Base-by-base conservation (phyloP, 768 basidiomycete genomes). In the Pisolithus orientalis region DNA sequence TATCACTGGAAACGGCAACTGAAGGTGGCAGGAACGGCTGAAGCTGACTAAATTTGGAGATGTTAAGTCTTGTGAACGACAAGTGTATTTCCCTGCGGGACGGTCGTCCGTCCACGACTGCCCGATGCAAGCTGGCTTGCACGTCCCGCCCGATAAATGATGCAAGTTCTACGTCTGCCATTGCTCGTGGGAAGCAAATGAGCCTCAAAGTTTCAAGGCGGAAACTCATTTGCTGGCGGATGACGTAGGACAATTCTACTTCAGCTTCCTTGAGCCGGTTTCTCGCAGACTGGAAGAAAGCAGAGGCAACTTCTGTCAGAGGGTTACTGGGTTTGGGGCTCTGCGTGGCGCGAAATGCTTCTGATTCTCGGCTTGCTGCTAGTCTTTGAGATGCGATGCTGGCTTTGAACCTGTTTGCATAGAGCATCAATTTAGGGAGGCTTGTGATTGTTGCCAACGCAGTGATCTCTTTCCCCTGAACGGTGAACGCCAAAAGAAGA, bases 291-390 rank as follows among this genome's bases (percentile, higher is more conserved):
- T 79, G 74, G 38, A 93, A 66, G 82, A 92, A 88, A 29, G 90
- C 87, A 56, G 87, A 82, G 1, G 91, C 90, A n/a, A 93, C 89
- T 11, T 86, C 81, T 1, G 88, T 89, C 14, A 94, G 72, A 2
- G 90, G 84, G 57, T 90, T 91, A 47, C 84, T 84, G 6, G 87
- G 87, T 60, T 80, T 85, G 5, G 86, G 84, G 5, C 77, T 72
- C n/a, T 80, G 80, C 13, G 82, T 81, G n/a, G 78, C 76, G 24
- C 85, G 76, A 75, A 89, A 94, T 1, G 85, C 83, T 53, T 77
- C 78, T 1, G 90, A 92, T 68, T 91, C 89, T 38, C 82, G 76
- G 55, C 82, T 83, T 3, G 92, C 92, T 1, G 85, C 88, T 56
- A 83, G 79, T 42, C 80, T 76, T 64, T 94, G 90, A 5, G 77